Evolutionary conservation across 305 asterid genomes (phyloP).

Genomic region (Nicotiana rustica): DNA sequence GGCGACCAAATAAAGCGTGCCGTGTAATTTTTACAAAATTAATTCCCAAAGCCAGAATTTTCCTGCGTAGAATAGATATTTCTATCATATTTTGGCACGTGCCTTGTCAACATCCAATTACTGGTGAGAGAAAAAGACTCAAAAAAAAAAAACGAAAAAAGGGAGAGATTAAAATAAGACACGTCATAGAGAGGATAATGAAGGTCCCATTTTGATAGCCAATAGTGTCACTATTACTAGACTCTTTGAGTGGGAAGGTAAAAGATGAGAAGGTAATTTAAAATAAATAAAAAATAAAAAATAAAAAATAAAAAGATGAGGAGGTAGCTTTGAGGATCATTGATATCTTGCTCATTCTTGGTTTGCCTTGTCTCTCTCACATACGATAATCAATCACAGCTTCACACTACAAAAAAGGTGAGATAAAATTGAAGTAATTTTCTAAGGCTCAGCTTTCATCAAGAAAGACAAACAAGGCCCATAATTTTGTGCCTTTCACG

Average conservation of each 20-base stretch:
- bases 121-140: not conserved
- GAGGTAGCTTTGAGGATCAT: slow-evolving; percentile 3
- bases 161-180: not conserved
- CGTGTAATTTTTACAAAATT: too few relatives aligned
- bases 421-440: slow-evolving; percentile 35
- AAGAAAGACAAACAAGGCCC: slow-evolving; percentile 38
- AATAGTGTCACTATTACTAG: slow-evolving; percentile 41
- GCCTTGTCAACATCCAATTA: not conserved
- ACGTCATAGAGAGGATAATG: slow-evolving; percentile 32
- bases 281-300: not conserved
- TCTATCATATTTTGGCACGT: not conserved
- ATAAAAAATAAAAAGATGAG: not conserved
- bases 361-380: slow-evolving; percentile 27
- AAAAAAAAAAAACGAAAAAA: not conserved
- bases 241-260: not conserved
- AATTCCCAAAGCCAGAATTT: not conserved
- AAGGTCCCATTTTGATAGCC: slow-evolving; percentile 20
- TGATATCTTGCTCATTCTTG: slow-evolving; percentile 23
- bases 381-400: not conserved
- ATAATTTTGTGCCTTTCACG: not conserved
- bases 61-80: not conserved
- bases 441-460: slow-evolving; percentile 48
- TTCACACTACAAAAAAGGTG: not conserved
- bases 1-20: too few relatives aligned
- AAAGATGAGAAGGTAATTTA: not conserved